Evolutionary conservation across 2,329 filamentous ascomycete genomes (phyloP).

Genomic region (Fusarium begoniae): DNA sequence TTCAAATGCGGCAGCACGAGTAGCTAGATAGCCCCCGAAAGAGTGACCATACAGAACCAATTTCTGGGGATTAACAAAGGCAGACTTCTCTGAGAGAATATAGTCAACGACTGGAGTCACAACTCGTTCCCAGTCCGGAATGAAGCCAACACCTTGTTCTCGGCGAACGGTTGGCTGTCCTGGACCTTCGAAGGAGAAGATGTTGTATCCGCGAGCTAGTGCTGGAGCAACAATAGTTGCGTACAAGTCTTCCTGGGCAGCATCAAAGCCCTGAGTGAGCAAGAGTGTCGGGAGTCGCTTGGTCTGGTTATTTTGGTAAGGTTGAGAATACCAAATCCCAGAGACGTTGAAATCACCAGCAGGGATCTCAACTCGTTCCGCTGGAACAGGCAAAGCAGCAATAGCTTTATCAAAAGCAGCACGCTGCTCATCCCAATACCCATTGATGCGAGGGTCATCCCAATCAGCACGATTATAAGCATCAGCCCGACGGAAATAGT

Average conservation of each 20-base stretch:
- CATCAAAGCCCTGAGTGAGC: constrained; percentile 18
- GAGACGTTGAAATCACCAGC: constrained; percentile 46
- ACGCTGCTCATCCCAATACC: constrained; percentile 49
- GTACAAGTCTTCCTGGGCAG: constrained; percentile 26
- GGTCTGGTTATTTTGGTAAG: background rate
- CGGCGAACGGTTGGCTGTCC: constrained; percentile 21
- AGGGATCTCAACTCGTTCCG: constrained; percentile 46
- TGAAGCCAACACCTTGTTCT: constrained; percentile 20
- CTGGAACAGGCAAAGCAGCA: constrained; percentile 48
- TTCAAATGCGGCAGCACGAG: constrained; percentile 27
- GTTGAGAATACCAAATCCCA: constrained; percentile 47
- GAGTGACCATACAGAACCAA: constrained; percentile 11
- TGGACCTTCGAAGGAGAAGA: constrained; percentile 19
- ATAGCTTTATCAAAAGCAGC: constrained; percentile 52
- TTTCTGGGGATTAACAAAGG: background rate
- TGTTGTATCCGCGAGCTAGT: constrained; percentile 16
- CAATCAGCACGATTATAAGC: constrained; percentile 54
- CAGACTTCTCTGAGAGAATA: background rate
- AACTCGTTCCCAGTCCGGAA: constrained; percentile 25
- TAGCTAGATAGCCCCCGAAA: constrained; percentile 22
- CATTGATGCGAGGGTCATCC: constrained; percentile 52
- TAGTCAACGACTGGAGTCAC: constrained; percentile 15
- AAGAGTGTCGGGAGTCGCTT: constrained; percentile 1
- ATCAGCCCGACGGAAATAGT: constrained; percentile 54
- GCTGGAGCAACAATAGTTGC: constrained; percentile 3